phyloP scores from a whole-genome alignment of 1,284 basidiomycete genomes.

The Trametes versicolor region DNA sequence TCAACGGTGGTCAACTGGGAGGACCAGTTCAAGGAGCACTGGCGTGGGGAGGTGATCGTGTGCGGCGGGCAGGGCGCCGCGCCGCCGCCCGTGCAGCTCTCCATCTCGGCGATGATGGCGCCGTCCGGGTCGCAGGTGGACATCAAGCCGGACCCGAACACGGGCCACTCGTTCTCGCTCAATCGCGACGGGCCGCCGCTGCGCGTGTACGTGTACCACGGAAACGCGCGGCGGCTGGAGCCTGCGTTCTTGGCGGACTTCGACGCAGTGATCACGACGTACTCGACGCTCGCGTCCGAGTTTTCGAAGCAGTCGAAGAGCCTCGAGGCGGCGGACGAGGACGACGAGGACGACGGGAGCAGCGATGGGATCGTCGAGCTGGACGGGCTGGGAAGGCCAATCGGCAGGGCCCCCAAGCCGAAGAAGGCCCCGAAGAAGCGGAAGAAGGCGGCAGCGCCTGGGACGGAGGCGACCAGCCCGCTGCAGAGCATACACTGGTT shows the following conservation, averaged over 20 bases:
- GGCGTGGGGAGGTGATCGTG: conserved; percentile 85
- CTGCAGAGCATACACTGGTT: conserved; percentile 98
- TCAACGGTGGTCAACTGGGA: conserved; percentile 99
- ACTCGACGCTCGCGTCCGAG: conserved; percentile 94
- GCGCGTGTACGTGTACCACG: conserved; percentile 96
- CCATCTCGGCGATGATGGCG: conserved; percentile 39
- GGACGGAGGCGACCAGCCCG: conserved; percentile 80
- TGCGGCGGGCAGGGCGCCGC: conserved; percentile 66
- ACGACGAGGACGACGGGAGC: conserved; percentile 74
- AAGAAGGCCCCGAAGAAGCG: conserved; percentile 78
- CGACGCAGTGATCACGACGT: conserved; percentile 98
- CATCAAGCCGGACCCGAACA: conserved; percentile 48
- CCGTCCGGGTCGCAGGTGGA: conserved; percentile 43
- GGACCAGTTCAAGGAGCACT: conserved; percentile 97
- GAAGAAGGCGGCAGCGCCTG: conserved; percentile 57
- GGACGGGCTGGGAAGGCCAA: conserved; percentile 74
- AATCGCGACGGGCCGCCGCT: conserved; percentile 63
- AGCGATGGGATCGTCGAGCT: conserved; percentile 74
- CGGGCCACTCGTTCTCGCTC: conserved; percentile 45
- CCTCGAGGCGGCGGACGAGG: conserved; percentile 63
- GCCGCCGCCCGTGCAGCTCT: conserved; percentile 33
- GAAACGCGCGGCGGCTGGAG: conserved; percentile 88
- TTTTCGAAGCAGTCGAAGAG: conserved; percentile 89
- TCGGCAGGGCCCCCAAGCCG: conserved; percentile 61
- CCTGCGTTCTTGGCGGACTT: conserved; percentile 89